Evolutionary conservation across 2,329 filamentous ascomycete genomes (phyloP).

Genomic region (Mycocentrospora acerina): DNA sequence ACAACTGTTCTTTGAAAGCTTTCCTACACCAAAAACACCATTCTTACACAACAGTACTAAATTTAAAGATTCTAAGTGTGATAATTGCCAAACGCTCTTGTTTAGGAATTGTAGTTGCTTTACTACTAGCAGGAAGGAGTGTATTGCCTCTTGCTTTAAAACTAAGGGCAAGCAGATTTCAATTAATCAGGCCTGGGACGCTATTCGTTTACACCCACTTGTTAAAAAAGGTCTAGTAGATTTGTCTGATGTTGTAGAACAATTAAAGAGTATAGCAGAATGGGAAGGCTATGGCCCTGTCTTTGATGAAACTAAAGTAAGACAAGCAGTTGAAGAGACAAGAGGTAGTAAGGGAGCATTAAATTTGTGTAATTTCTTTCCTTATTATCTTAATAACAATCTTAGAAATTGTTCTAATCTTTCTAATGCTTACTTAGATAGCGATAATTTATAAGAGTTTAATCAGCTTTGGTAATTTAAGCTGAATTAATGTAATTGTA

Average conservation of each 20-base stretch:
- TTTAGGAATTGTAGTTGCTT: no score
- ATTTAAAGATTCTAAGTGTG: no score
- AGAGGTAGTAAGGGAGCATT: constrained; percentile 74
- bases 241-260: constrained; percentile 76
- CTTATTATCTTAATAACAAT: no score
- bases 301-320: constrained; percentile 75
- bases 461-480: no score
- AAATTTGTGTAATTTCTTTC: no score
- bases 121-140: constrained; percentile 28
- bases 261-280: constrained; percentile 72
- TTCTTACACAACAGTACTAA: constrained; percentile 35
- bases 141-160: constrained; percentile 21
- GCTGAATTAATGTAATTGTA: no score
- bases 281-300: constrained; percentile 87
- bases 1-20: constrained; percentile 39
- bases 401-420: no score
- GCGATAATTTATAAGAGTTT: no score
- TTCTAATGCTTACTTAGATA: no score
- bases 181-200: constrained; percentile 71
- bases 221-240: constrained; percentile 79
- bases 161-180: constrained; percentile 31
- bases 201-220: constrained; percentile 77
- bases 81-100: no score
- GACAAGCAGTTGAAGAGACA: constrained; percentile 75
- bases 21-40: constrained; percentile 43